Conservation (phyloP, 2,329 filamentous ascomycete species). For the Aspergillus flavus region DNA sequence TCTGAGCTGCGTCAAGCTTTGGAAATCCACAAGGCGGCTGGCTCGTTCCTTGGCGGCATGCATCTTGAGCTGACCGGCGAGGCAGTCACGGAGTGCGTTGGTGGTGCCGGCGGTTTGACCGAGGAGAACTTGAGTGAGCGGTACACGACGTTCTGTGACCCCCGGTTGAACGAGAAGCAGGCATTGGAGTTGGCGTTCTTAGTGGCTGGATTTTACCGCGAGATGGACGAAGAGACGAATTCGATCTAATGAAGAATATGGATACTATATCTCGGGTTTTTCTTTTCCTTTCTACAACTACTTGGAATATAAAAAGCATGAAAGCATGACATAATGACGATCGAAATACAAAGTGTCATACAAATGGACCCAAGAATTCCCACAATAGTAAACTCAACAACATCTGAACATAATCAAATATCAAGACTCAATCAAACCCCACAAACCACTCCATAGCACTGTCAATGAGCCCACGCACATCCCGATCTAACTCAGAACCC, state of each 20-base stretch:
- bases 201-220: conserved; percentile 78
- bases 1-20: conserved; percentile 82
- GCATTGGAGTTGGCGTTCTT: conserved; percentile 92
- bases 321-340: background rate
- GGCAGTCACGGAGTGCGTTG: conserved; percentile 92
- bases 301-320: background rate
- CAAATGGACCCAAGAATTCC: background rate
- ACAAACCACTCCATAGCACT: background rate
- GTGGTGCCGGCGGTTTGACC: conserved; percentile 81
- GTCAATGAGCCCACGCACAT: background rate
- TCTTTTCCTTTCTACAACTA: background rate
- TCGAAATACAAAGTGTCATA: background rate
- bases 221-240: conserved; percentile 40
- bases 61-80: conserved; percentile 96
- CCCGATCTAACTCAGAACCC: background rate
- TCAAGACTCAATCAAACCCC: background rate
- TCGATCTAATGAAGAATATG: background rate
- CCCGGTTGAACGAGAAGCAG: conserved; percentile 95
- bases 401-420: background rate
- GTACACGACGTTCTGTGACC: conserved; percentile 96
- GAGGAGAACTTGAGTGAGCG: conserved; percentile 88
- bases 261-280: background rate
- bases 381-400: background rate
- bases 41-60: conserved; percentile 87
- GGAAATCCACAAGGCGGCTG: conserved; percentile 78